Evolutionary conservation across 257 asterid species (phyloP), one percentile per base, ranked within the genome.

Genomic region (Solanum piurae): DNA sequence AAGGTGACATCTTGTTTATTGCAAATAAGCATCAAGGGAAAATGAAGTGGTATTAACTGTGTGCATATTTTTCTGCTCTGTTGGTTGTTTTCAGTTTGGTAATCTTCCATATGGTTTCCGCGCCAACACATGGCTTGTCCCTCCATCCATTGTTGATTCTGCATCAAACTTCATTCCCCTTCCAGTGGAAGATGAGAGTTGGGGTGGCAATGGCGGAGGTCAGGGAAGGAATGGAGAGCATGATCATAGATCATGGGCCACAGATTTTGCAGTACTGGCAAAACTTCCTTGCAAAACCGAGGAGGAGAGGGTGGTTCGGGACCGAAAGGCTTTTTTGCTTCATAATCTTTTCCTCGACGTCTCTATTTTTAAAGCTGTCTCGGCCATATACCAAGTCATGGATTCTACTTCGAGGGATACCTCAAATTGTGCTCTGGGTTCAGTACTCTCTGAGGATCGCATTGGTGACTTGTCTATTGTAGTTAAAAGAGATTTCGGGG

Each of bases 131-230:
- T 97, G 99, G 99, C 97, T 97, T 84, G 95, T 91, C 83, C 98
- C 99, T 90, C 94, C 98, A 20, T 91, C 98, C 42, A 83, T 94
- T 27, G 82, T 88, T 13, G 98, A 95, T 88, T 89, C 95, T 86
- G 86, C 93, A 52, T 87, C 91, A 72, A 91, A 91, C 21, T 92
- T 93, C 86, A 88, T 88, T 71, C 94, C 98, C 52, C 94, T 97
- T 79, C 98, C 98, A 6, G 60, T 91, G 25, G 99, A 97, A 91
- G 99, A 97, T 91, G 98, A 93, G 89, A 92, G 87, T 34, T 97
- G 98, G 99, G 99, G 98, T 79, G 99, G 99, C 83, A 91, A 91
- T 87, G 99, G 99, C 68, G 99, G 99, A 83, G 99, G 99, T 84
- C 98, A 92, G 87, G 98, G 99, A 76, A 93, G 95, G 88, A 58